Base-by-base conservation (phyloP, 192 early-diverging fungal genomes). In the Geranomyces variabilis region DNA sequence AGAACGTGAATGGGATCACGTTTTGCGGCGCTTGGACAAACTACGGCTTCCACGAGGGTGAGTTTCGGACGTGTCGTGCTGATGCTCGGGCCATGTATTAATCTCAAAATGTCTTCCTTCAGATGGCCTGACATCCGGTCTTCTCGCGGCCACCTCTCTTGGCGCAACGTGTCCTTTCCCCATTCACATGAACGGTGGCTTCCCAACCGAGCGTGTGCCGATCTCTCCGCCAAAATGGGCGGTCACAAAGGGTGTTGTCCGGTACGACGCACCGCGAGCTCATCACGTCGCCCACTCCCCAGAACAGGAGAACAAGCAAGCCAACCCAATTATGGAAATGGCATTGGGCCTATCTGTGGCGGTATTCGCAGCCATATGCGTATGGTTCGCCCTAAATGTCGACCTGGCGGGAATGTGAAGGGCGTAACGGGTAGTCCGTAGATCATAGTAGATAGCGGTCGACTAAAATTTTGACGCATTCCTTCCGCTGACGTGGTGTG, bases 1-100 rank as follows among this genome's bases (percentile, higher is more conserved):
- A 89, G 63, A 87, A 87, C 64, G 63, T 71, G 30, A 51, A 69
- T 22, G 45, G 68, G 17, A 82, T 83, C 6, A 70, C 73, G 0
- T 90, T 82, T 65, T 64, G 75, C 21, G 88, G 88, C 31, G 88
- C 88, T 10, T 90, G 88, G 88, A 84, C 84, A 15, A 86, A 89
- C 46, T 89, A 90, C 65, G 87, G 88, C 4, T 90, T 90, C 74
- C 88, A 90, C 63, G 81, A 69, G 63, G 63, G 68, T 70, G 43
- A 4, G 24, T 34, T 30, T 4, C 29, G 29, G 64, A 8, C 10
- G 6, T 0, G 61, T 31, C 19, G 22, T 4, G 55, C 19, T 57
- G 41, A 31, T 4, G 74, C 7, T 56, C 5, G 3, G 36, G 36
- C 5, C 36, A 10, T 41, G 36, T 49, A 56, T 55, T 70, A 5